Percentiles rank a stretch among this genome's conserved stretches.
Evolutionary conservation across 2,329 filamentous ascomycete genomes (phyloP).

Genomic region (Pleomassaria siparia): DNA sequence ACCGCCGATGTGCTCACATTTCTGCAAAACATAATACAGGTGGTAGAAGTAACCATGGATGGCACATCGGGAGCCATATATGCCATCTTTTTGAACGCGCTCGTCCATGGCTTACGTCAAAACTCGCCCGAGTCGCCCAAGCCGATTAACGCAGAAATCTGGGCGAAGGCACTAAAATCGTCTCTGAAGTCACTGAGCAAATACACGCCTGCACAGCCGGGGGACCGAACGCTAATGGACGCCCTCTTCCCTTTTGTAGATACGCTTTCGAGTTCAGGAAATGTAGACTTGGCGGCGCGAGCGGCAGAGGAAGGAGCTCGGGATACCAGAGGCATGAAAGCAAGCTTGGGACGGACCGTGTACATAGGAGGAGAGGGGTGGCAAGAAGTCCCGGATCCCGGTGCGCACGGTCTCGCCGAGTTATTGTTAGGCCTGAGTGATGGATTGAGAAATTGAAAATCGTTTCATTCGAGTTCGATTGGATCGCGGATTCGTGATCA

Average conservation of each 20-base stretch:
- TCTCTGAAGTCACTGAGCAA: conserved; percentile 65
- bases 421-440: conserved; percentile 80
- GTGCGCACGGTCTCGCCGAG: conserved; percentile 75
- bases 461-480: conserved; percentile 30
- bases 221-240: conserved; percentile 89
- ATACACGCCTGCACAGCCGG: conserved; percentile 87
- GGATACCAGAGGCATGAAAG: conserved; percentile 87
- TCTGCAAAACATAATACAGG: conserved; percentile 61
- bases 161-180: conserved; percentile 69
- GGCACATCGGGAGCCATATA: conserved; percentile 76
- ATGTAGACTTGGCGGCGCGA: conserved; percentile 71
- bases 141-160: conserved; percentile 53
- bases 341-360: conserved; percentile 79
- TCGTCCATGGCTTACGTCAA: conserved; percentile 67
- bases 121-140: conserved; percentile 52
- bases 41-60: conserved; percentile 71
- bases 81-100: conserved; percentile 87
- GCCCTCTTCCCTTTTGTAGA: conserved; percentile 86
- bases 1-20: conserved; percentile 62
- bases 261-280: conserved; percentile 63
- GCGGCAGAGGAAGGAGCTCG: conserved; percentile 77
- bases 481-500: conserved; percentile 28
- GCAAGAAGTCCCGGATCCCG: conserved; percentile 72
- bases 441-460: conserved; percentile 43
- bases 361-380: conserved; percentile 78